Conservation (phyloP, 306 rosid species). For the Ceratonia siliqua region DNA sequence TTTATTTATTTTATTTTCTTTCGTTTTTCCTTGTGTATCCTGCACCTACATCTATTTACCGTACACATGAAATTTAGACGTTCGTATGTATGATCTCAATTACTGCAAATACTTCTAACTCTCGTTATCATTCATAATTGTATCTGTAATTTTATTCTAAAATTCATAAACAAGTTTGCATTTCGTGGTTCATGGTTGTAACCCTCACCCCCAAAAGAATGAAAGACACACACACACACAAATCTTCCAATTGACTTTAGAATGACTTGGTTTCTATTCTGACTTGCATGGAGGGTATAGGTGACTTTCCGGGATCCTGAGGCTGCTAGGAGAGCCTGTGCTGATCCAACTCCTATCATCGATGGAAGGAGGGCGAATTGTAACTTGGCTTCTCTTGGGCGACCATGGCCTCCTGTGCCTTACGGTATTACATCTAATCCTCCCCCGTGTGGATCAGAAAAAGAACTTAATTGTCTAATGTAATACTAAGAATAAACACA, state of each 20-base stretch:
- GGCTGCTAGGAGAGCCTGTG: slow-evolving; percentile 93
- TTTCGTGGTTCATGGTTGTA: neutral
- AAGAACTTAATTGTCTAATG: neutral
- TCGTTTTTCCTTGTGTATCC: neutral
- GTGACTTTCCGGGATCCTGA: slow-evolving; percentile 97
- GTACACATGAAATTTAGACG: neutral
- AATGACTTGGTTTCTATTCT: slow-evolving; percentile 69
- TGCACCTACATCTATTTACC: neutral
- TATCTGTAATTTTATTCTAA: neutral
- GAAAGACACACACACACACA: neutral
- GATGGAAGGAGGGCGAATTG: slow-evolving; percentile 98
- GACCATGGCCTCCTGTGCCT: slow-evolving; percentile 68
- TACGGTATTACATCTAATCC: slow-evolving; percentile 49
- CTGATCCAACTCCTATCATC: slow-evolving; percentile 81
- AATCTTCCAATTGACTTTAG: slow-evolving; percentile 10
- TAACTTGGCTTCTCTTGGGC: slow-evolving; percentile 91
- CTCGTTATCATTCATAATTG: slow-evolving; percentile 3
- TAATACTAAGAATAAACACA: neutral
- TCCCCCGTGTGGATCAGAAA: neutral
- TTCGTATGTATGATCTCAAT: neutral
- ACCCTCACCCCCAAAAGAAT: neutral
- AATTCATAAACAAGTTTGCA: neutral
- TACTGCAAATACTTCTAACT: neutral
- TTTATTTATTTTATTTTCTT: slow-evolving; percentile 33
- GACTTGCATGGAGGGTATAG: slow-evolving; percentile 91